These are phyloP conservation scores for Tuber indicum DNA, from an alignment of 495 filamentous ascomycete species.

Conservation along the genomic window DNA sequence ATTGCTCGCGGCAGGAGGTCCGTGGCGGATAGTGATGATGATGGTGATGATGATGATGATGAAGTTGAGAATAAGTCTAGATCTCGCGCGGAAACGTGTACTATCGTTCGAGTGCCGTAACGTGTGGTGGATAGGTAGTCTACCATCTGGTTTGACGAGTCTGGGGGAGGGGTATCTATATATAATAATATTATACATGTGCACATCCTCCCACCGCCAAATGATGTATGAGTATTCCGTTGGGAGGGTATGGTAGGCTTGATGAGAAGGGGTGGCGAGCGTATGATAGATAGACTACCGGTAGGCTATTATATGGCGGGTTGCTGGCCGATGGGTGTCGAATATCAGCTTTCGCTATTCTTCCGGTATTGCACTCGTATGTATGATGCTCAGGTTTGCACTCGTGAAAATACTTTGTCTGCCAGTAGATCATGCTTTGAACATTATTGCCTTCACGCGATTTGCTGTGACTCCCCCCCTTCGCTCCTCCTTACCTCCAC, in stretches of 20 bases:
- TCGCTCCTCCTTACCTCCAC: background rate
- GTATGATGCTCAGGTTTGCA: background rate
- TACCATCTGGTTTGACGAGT: background rate
- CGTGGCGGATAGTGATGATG: background rate
- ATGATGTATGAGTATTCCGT: background rate
- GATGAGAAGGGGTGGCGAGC: background rate
- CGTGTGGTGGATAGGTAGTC: background rate
- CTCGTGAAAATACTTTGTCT: background rate
- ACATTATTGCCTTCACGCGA: background rate
- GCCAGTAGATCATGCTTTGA: too few relatives aligned
- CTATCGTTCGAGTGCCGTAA: background rate
- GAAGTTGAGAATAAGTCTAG: background rate
- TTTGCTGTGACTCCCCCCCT: background rate
- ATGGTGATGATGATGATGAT: background rate
- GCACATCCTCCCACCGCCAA: background rate
- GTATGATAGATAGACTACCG: background rate
- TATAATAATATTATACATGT: background rate
- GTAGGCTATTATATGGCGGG: background rate
- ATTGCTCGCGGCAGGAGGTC: background rate
- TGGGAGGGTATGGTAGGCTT: background rate
- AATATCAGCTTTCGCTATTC: background rate
- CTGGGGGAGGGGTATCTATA: background rate
- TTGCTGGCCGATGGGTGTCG: background rate
- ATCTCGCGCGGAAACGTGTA: constrained; percentile 1
- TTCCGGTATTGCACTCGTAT: background rate